phyloP scores from a whole-genome alignment of 2,329 filamentous ascomycete species.

The Aureobasidium subglaciale region DNA sequence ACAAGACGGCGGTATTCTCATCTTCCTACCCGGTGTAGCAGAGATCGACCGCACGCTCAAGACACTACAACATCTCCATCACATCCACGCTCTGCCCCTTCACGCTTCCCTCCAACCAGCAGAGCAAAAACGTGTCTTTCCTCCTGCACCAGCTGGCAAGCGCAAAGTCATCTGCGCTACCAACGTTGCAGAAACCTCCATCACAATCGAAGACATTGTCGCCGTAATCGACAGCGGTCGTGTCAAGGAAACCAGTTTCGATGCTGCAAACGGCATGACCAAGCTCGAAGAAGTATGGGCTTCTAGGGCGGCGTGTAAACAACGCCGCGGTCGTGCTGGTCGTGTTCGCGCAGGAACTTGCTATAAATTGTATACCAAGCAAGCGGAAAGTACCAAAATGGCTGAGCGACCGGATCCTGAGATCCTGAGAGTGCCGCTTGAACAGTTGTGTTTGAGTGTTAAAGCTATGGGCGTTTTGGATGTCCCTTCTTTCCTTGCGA shows the following conservation, averaged over 20 bases:
- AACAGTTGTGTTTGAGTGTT: constrained; percentile 90
- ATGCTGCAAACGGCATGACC: constrained; percentile 86
- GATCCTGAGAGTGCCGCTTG: constrained; percentile 83
- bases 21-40: constrained; percentile 85
- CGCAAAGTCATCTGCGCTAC: constrained; percentile 91
- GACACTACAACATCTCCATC: constrained; percentile 56
- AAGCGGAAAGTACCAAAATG: constrained; percentile 76
- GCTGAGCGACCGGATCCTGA: constrained; percentile 83
- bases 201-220: constrained; percentile 95
- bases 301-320: constrained; percentile 87
- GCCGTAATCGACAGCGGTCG: constrained; percentile 92
- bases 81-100: constrained; percentile 73
- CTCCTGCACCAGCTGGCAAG: constrained; percentile 65
- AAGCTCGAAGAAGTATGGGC: constrained; percentile 94
- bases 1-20: constrained; percentile 79
- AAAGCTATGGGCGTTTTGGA: constrained; percentile 89
- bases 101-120: constrained; percentile 85
- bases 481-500: constrained; percentile 71
- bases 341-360: constrained; percentile 85
- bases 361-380: constrained; percentile 90
- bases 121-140: constrained; percentile 84
- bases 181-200: constrained; percentile 96
- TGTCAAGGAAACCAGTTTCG: constrained; percentile 95
- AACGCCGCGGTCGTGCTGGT: constrained; percentile 85
- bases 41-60: constrained; percentile 81